Base-by-base conservation (phyloP, 169 alveolate species). In the Amoebophrya sp. region DNA sequence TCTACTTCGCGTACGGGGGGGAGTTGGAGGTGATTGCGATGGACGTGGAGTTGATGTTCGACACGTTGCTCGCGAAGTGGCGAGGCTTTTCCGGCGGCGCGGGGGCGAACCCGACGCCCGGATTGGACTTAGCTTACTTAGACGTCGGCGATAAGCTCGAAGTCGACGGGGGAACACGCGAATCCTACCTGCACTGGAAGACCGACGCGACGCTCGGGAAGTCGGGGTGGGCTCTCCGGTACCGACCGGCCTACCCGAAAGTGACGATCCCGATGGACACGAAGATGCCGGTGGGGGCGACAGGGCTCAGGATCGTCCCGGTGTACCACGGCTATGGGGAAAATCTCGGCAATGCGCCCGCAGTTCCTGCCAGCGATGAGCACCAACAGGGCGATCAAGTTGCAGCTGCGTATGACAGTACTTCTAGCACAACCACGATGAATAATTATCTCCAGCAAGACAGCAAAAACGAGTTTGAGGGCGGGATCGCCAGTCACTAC, bases 1-100 rank as follows among this genome's bases (percentile, higher is more conserved):
- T 66, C 35, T 66, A 66, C 83, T 66, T 66, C 18, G 32, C 83
- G 38, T 66, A 66, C 83, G 83, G 83, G 1, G 83, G 83, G 83
- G 83, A 66, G 83, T 1, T 66, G 32, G 83, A 66, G 35, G 83
- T 66, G 29, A 25, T 66, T 25, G 0, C 83, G 35, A 66, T 66
- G 83, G 83, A 66, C 83, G 83, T 66, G 38, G 83, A 66, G 83
- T 25, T 66, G 32, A 25, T 66, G 29, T 66, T 12, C 83, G 83
- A 66, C 35, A 1, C 35, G 83, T 25, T 66, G 83, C 83, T 0
- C 35, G 83, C 32, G 83, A 66, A 66, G 83, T 66, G 83, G 83
- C 83, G 83, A 3, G 32, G 32, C 83, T 0, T 12, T 3, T 25
- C 18, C 29, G 66, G 66, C 18, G 66, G 66, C 7, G n/a, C n/a